Base-by-base conservation (phyloP, 164 flowering plant species). In the Paratinospora sagittata region DNA sequence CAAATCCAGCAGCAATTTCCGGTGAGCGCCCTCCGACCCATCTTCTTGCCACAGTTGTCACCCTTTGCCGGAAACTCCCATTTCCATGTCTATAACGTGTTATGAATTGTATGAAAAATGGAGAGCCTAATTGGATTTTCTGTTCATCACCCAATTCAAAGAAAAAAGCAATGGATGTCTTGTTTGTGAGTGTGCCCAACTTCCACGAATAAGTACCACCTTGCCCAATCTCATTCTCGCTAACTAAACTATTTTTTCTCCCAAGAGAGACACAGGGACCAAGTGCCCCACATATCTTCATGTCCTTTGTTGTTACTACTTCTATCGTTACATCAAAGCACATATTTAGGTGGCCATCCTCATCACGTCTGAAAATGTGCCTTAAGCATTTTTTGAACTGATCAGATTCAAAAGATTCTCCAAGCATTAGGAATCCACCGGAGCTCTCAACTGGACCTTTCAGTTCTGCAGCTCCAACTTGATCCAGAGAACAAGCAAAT, bases 401-500 rank as follows among this genome's bases (percentile, higher is more conserved):
- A 70, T 85, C 86, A 0, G 93, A 87, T 57, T 83, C 89, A 65
- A 92, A 95, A 37, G 91, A 84, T 65, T 92, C 97, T 6, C 86
- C 90, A 10, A 90, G 79, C 79, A 90, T 81, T 87, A 95, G 82
- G 80, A 87, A 83, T 43, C 98, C 98, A 68, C 97, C 93, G 5
- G 97, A 92, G 19, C 65, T 83, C 81, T 95, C 98, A 73, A 92
- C 87, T 24, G 96, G 80, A 19, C 12, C 64, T 82, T 78, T 88
- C 14, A 92, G 76, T 82, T 95, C 97, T 13, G 92, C 88, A 9
- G 82, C 89, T 72, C 98, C 97, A 67, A 90, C 91, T 79, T 95
- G 97, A 84, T 92, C 97, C 24, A 95, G 88, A 80, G 97, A 88
- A 75, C 92, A 92, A 62, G 94, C 97, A 80, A 92, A 92, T 55